These are phyloP conservation scores for Conoideocrella luteorostrata DNA, from an alignment of 2,329 filamentous ascomycete species.

Conservation along the genomic window DNA sequence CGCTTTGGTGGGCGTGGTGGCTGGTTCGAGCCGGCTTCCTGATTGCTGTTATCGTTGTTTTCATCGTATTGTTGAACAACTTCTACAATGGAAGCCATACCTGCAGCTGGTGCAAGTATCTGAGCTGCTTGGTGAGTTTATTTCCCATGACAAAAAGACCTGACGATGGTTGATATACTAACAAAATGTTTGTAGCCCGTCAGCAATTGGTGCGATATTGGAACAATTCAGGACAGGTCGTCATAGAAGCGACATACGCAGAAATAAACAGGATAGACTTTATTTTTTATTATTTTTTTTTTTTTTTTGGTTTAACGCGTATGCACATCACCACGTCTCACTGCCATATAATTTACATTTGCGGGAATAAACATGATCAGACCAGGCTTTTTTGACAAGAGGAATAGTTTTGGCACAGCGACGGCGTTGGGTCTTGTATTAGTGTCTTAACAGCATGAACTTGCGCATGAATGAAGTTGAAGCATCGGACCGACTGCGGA, in stretches of 20 bases:
- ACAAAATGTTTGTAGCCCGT: slow-evolving; percentile 40
- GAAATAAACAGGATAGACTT: neutral
- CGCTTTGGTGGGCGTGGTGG: slow-evolving; percentile 98
- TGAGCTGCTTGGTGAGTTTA: slow-evolving; percentile 80
- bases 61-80: slow-evolving; percentile 81
- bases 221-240: slow-evolving; percentile 23
- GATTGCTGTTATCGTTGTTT: slow-evolving; percentile 73
- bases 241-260: neutral
- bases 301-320: neutral
- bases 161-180: neutral
- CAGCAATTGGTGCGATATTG: slow-evolving; percentile 60
- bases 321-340: neutral
- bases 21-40: slow-evolving; percentile 72
- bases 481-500: no score
- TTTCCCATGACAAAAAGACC: neutral
- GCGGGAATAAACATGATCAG: neutral
- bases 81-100: slow-evolving; percentile 75
- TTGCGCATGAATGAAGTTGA: no score
- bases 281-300: slow-evolving; percentile 1
- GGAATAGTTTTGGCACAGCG: slow-evolving; percentile 22
- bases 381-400: slow-evolving; percentile 11
- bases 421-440: slow-evolving; percentile 21
- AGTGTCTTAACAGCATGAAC: neutral
- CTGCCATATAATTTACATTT: neutral
- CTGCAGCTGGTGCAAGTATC: slow-evolving; percentile 90